Evolutionary conservation across 495 filamentous ascomycete species (phyloP).

Genomic region (Cladorrhinum samala): DNA sequence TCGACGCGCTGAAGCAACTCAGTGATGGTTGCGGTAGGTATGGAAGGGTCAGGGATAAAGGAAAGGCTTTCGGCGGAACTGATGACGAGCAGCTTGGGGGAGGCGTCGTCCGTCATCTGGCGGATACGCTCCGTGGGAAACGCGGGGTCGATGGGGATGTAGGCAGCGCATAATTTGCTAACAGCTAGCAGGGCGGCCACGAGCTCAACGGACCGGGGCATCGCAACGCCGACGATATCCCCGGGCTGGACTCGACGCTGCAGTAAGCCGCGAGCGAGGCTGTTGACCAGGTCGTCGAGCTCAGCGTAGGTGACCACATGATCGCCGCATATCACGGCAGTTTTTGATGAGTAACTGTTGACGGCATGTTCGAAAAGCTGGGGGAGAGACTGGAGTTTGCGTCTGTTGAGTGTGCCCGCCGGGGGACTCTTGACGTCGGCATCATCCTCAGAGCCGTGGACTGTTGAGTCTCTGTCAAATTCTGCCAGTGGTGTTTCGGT

Average conservation of each 20-base stretch:
- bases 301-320: constrained; percentile 8
- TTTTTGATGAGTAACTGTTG: constrained; percentile 8
- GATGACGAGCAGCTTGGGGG: constrained; percentile 43
- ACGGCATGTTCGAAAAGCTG: constrained; percentile 13
- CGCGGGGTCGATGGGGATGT: constrained; percentile 59
- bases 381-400: too few relatives aligned
- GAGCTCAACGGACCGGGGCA: constrained; percentile 31
- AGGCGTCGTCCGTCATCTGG: constrained; percentile 57
- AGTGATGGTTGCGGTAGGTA: background rate
- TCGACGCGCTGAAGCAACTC: background rate
- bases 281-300: constrained; percentile 10
- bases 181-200: constrained; percentile 50
- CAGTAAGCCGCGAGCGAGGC: constrained; percentile 8
- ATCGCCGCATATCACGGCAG: constrained; percentile 13
- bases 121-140: constrained; percentile 55
- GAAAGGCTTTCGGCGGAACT: background rate
- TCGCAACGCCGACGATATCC: constrained; percentile 23
- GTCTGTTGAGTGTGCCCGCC: background rate
- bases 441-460: background rate
- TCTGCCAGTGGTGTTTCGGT: too few relatives aligned
- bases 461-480: too few relatives aligned
- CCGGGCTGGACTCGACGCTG: constrained; percentile 10
- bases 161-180: constrained; percentile 59
- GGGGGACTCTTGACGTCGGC: background rate
- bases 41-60: background rate